A percentile compares a stretch with the other conserved stretches of the same genome.
Conservation (phyloP, 805 yeast genomes). For the Limtongozyma cylindracea region DNA sequence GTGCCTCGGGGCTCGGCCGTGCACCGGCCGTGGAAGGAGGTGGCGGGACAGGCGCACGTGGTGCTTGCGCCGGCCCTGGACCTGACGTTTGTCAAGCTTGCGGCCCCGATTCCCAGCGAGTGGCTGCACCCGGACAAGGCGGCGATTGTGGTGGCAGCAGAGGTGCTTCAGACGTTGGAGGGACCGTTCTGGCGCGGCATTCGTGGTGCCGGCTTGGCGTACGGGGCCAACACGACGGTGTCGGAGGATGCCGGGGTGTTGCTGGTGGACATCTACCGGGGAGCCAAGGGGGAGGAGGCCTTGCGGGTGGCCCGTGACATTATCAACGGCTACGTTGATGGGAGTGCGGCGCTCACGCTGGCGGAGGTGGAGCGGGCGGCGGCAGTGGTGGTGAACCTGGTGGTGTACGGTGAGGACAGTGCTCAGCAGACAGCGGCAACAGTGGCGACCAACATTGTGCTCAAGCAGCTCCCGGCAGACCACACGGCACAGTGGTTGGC, state of each 20-base stretch:
- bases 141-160: conserved; percentile 46
- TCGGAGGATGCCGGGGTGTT: conserved; percentile 43
- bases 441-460: too few species aligned
- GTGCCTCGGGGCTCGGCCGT: too few species aligned
- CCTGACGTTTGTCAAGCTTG: conserved; percentile 26
- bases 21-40: too few species aligned
- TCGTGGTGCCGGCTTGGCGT: conserved; percentile 84
- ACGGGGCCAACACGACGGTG: conserved; percentile 44
- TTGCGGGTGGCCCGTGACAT: conserved; percentile 37
- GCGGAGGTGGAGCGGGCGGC: too few species aligned
- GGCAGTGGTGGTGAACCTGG: too few species aligned
- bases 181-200: conserved; percentile 96
- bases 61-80: too few species aligned
- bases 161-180: conserved; percentile 64
- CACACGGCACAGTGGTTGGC: too few species aligned
- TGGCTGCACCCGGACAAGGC: conserved; percentile 28
- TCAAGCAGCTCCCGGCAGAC: too few species aligned
- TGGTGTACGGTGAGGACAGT: too few species aligned
- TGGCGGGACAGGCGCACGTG: too few species aligned
- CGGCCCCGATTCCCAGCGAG: conserved; percentile 30
- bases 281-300: conserved; percentile 54
- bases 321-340: conserved; percentile 32
- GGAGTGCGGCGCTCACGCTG: too few species aligned
- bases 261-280: conserved; percentile 48
- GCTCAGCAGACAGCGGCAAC: too few species aligned